Evolutionary conservation across 306 rosid species (phyloP).

Genomic region (Hylodesmum podocarpum): DNA sequence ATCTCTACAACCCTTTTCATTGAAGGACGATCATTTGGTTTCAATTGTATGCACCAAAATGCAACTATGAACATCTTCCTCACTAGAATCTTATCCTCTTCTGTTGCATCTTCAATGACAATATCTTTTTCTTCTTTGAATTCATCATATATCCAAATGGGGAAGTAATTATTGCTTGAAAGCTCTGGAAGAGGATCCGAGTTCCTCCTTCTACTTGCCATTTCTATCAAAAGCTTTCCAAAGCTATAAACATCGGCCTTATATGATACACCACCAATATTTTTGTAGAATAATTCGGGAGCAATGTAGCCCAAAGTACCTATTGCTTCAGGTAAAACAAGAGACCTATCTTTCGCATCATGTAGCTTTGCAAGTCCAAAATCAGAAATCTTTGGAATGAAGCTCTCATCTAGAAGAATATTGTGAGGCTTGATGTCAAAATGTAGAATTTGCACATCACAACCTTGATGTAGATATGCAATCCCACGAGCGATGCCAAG

Average conservation of each 20-base stretch:
- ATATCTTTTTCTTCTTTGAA: neutral
- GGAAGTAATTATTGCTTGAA: conserved; percentile 11
- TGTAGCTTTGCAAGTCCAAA: neutral
- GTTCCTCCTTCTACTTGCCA: neutral
- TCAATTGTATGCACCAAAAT: conserved; percentile 29
- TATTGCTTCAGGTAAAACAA: neutral
- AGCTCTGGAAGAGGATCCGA: neutral
- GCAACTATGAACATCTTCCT: conserved; percentile 20
- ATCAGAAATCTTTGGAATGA: neutral
- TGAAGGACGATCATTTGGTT: conserved; percentile 24
- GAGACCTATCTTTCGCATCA: too few relatives aligned
- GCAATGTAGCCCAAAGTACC: conserved; percentile 4
- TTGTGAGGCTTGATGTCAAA: conserved; percentile 6
- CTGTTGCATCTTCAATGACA: neutral
- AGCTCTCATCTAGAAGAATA: neutral
- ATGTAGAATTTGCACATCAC: conserved; percentile 1
- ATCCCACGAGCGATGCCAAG: conserved; percentile 26
- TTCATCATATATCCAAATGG: conserved; percentile 16
- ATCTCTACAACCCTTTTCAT: conserved; percentile 26
- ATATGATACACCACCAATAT: neutral
- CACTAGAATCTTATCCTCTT: neutral
- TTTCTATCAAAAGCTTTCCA: conserved; percentile 14
- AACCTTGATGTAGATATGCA: neutral
- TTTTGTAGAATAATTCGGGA: neutral
- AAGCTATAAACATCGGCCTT: neutral